Percentiles rank a stretch among this genome's conserved stretches.
These are phyloP conservation scores for Saccharomyces hybrid DNA, from an alignment of 1,139 yeast genomes.

Conservation along the genomic window DNA sequence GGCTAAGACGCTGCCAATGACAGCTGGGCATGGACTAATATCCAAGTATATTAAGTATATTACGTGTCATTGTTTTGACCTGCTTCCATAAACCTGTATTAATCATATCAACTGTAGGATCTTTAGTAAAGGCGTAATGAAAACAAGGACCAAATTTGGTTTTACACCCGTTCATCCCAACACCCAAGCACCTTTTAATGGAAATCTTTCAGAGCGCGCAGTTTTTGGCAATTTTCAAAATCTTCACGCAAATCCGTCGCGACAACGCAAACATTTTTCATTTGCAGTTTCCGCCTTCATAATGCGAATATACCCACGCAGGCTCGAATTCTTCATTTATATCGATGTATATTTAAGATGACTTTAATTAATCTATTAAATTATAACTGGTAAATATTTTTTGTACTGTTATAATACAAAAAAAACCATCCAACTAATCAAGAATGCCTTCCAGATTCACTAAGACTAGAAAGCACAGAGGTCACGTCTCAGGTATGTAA, in stretches of 20 bases:
- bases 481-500: conserved; percentile 96
- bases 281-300: not conserved
- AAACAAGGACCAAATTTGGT: not conserved
- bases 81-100: no score
- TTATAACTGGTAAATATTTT: not conserved
- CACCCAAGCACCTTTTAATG: not conserved
- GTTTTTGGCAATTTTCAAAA: no score
- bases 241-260: not conserved
- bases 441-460: conserved; percentile 98
- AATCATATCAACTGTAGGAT: no score
- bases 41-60: no score
- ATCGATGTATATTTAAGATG: not conserved
- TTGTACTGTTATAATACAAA: not conserved
- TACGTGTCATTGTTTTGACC: no score
- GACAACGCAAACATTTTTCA: not conserved
- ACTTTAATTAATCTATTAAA: not conserved
- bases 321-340: not conserved
- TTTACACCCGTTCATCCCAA: not conserved
- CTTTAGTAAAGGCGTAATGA: not conserved
- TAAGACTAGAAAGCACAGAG: conserved; percentile 99
- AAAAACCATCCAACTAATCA: conserved; percentile 10
- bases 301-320: not conserved
- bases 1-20: no score
- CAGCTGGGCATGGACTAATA: no score
- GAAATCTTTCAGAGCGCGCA: no score